A percentile compares a stretch with the other conserved stretches of the same genome.
Evolutionary conservation across 352 stramenopile genomes (phyloP).

Genomic region (Globisporangium acanthophoron): DNA sequence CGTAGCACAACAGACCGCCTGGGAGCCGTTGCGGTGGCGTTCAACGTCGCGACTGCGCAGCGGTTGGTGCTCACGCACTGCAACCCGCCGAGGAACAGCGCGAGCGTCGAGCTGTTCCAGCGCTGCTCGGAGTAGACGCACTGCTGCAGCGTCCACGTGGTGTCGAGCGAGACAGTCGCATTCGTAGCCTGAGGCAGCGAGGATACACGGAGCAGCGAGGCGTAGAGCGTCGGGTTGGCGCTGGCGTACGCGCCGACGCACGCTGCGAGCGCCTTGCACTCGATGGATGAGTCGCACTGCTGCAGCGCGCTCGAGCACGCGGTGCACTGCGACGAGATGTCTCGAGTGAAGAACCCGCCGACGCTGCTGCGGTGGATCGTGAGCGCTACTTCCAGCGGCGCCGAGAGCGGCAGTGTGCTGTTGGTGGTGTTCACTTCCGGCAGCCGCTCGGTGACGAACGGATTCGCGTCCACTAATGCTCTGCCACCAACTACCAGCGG

Average conservation of each 20-base stretch:
- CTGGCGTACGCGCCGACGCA: conserved; percentile 3
- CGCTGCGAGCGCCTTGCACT: conserved; percentile 8
- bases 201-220: not conserved
- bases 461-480: not conserved
- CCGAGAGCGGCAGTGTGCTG: not conserved
- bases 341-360: conserved; percentile 7
- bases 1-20: conserved; percentile 1
- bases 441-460: not conserved
- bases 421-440: not conserved
- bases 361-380: not conserved
- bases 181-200: not conserved
- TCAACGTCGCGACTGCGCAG: conserved; percentile 1
- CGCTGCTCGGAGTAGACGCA: not conserved
- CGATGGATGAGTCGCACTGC: conserved; percentile 2
- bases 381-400: not conserved
- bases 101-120: conserved; percentile 1
- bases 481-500: not conserved
- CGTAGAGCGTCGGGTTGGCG: conserved; percentile 1
- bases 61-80: not conserved
- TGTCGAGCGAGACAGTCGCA: not conserved
- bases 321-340: not conserved
- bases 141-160: conserved; percentile 3
- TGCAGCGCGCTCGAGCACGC: not conserved
- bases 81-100: conserved; percentile 11
- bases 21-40: not conserved